Base-by-base conservation (phyloP, 2,329 filamentous ascomycete species). In the Calonectria naviculata region DNA sequence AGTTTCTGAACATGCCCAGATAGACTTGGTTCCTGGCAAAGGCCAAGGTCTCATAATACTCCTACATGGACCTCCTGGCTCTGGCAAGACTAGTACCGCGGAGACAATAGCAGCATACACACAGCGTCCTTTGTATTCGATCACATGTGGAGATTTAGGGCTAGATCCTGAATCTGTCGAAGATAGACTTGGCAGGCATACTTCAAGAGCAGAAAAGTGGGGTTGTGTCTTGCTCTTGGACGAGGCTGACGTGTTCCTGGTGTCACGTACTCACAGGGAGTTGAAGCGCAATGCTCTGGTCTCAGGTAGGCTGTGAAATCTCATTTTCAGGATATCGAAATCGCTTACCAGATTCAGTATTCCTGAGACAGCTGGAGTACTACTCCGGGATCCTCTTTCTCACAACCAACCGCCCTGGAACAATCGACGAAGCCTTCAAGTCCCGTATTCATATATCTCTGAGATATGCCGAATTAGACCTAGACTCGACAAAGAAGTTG, bases 241-340 rank as follows among this genome's bases (percentile, higher is more conserved):
- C 24, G 66, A 68, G 38, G 66, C 66, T 7, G 66, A 68, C 38
- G 47, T 68, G 4, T 68, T 69, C n/a, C 28, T 69, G 28, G 34
- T 38, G 10, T 38, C 46, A 15, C 44, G 66, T 7, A 49, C 46
- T 13, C 46, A 68, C n/a, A 44, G 28, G 15, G 47, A 68, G 17
- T 36, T 38, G 15, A 47, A 65, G n/a, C 47, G 29, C 28, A 69
- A 69, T 34, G 60, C 60, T 1, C 15, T 69, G 15, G 67, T 69
- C 3, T 69, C 67, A 4, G 60, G 67, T 69, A 69, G 21, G 67
- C 10, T 15, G 19, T 34, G 12, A 8, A 19, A 38, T 7, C 5
- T 41, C 28, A 9, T 10, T 54, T 17, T 44, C 2, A 21, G 3
- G 38, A 60, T 26, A 9, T 46, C 19, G 12, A 13, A 34, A 17